Percentiles rank a stretch among this genome's conserved stretches.
phyloP scores from a whole-genome alignment of 2,329 filamentous ascomycete species.

The Colletotrichum aenigma region DNA sequence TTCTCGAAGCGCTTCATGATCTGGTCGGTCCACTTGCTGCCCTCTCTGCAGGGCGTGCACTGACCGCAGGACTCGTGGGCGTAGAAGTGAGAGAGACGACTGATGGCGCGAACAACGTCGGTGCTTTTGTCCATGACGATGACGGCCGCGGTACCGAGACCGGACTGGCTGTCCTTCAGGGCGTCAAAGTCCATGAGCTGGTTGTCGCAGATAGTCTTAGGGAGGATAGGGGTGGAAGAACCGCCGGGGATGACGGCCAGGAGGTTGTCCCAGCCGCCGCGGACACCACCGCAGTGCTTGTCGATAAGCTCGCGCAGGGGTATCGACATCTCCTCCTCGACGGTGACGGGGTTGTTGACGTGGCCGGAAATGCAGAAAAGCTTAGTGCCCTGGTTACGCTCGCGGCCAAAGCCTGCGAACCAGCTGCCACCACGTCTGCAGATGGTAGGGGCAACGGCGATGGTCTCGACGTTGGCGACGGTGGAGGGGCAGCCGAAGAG shows the following conservation, averaged over 20 bases:
- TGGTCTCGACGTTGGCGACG: slow-evolving; percentile 96
- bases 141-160: slow-evolving; percentile 95
- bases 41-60: slow-evolving; percentile 99
- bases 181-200: slow-evolving; percentile 99
- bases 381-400: slow-evolving; percentile 97
- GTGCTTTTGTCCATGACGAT: slow-evolving; percentile 99
- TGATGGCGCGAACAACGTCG: slow-evolving; percentile 93
- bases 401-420: slow-evolving; percentile 93
- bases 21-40: slow-evolving; percentile 98
- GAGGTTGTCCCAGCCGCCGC: slow-evolving; percentile 97
- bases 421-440: slow-evolving; percentile 89
- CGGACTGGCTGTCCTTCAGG: slow-evolving; percentile 96
- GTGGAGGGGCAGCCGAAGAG: slow-evolving; percentile 98
- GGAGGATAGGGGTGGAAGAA: slow-evolving; percentile 94
- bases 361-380: slow-evolving; percentile 98
- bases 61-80: slow-evolving; percentile 98
- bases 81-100: slow-evolving; percentile 94
- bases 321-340: slow-evolving; percentile 99
- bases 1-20: slow-evolving; percentile 98
- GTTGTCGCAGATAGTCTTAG: slow-evolving; percentile 87
- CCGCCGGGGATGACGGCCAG: slow-evolving; percentile 94
- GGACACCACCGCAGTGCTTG: slow-evolving; percentile 96
- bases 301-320: slow-evolving; percentile 95
- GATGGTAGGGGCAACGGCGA: slow-evolving; percentile 95
- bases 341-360: slow-evolving; percentile 97